A percentile compares a stretch with the other conserved stretches of the same genome.
These are phyloP conservation scores for Bauhinia variegata DNA, from an alignment of 306 rosid genomes.

Conservation along the genomic window DNA sequence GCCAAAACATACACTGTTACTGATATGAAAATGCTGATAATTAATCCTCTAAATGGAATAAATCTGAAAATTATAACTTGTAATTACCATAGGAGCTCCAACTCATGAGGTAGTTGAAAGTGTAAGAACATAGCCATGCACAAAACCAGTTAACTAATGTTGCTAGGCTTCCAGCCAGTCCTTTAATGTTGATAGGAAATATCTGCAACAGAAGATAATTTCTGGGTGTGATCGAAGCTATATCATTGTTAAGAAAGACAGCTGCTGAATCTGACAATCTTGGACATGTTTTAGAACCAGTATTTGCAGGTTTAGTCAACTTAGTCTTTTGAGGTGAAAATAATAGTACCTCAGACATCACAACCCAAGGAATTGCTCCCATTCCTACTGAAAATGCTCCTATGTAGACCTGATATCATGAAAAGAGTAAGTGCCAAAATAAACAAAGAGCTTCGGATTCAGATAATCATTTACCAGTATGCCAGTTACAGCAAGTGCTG, in stretches of 20 bases:
- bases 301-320: background rate
- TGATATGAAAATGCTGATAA: background rate
- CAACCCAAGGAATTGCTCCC: slow-evolving; percentile 98
- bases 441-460: slow-evolving; percentile 10
- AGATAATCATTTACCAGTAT: slow-evolving; percentile 56
- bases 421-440: background rate
- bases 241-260: slow-evolving; percentile 1
- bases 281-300: slow-evolving; percentile 33
- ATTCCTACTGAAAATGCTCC: slow-evolving; percentile 82
- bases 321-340: background rate
- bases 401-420: slow-evolving; percentile 63
- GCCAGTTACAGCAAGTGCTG: slow-evolving; percentile 69
- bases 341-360: slow-evolving; percentile 84
- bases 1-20: background rate
- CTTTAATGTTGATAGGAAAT: slow-evolving; percentile 88
- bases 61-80: slow-evolving; percentile 6
- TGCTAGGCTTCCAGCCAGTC: slow-evolving; percentile 82
- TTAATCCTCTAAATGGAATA: slow-evolving; percentile 5
- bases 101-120: slow-evolving; percentile 79
- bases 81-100: slow-evolving; percentile 87
- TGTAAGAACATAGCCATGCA: slow-evolving; percentile 88
- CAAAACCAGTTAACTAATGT: slow-evolving; percentile 92
- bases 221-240: background rate
- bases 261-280: slow-evolving; percentile 38
- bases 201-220: slow-evolving; percentile 51